Conservation (phyloP, 2,329 filamentous ascomycete genomes). For the Alternaria novae-zelandiae region DNA sequence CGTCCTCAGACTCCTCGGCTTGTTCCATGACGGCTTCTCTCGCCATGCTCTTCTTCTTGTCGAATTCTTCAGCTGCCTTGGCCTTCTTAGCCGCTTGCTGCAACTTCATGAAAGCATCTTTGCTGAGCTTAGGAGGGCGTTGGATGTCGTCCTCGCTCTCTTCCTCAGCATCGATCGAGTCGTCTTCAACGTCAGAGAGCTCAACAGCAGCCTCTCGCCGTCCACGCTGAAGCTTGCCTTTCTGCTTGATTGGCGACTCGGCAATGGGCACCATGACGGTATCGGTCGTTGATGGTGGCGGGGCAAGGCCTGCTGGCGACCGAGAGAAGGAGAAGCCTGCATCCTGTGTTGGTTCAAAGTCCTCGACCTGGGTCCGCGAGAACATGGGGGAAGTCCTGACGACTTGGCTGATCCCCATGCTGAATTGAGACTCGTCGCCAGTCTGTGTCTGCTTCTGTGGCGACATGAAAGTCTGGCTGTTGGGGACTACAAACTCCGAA, state of each 20-base stretch:
- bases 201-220: slow-evolving; percentile 49
- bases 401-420: slow-evolving; percentile 46
- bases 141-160: slow-evolving; percentile 36
- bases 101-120: slow-evolving; percentile 73
- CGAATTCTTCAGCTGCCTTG: slow-evolving; percentile 61
- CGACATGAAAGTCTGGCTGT: slow-evolving; percentile 57
- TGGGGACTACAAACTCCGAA: slow-evolving; percentile 62
- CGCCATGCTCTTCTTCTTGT: slow-evolving; percentile 87
- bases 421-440: slow-evolving; percentile 30
- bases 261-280: slow-evolving; percentile 65
- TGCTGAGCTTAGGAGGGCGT: slow-evolving; percentile 44
- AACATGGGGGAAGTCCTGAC: slow-evolving; percentile 38
- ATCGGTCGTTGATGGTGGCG: slow-evolving; percentile 71
- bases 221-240: slow-evolving; percentile 61
- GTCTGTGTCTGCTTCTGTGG: slow-evolving; percentile 33
- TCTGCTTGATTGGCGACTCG: slow-evolving; percentile 72
- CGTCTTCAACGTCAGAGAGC: slow-evolving; percentile 56
- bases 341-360: slow-evolving; percentile 81
- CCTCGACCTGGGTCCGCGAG: slow-evolving; percentile 68
- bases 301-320: slow-evolving; percentile 71
- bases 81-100: slow-evolving; percentile 68
- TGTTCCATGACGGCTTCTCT: slow-evolving; percentile 87
- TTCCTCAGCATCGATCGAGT: slow-evolving; percentile 32
- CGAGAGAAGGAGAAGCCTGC: slow-evolving; percentile 72
- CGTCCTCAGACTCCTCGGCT: slow-evolving; percentile 96